Conservation (phyloP, 148 eudicot species). For the Hydrangea macrophylla region DNA sequence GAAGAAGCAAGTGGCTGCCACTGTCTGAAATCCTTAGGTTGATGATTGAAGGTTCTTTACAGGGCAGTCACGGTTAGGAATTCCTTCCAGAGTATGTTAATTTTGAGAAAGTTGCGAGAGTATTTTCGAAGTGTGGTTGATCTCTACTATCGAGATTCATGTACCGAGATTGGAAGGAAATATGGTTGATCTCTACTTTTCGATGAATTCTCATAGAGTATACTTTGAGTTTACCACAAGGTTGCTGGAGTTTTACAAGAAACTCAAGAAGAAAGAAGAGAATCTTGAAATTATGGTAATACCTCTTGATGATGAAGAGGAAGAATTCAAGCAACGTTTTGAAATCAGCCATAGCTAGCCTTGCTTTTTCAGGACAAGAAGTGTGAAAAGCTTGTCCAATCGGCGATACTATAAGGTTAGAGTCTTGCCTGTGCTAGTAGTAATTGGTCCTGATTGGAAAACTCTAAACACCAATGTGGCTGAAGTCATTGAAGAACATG, state of each 20-base stretch:
- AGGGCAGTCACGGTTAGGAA: too few species aligned
- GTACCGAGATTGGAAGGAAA: slow-evolving; percentile 60
- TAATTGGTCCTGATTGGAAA: slow-evolving; percentile 65
- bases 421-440: slow-evolving; percentile 47
- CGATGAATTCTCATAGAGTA: slow-evolving; percentile 29
- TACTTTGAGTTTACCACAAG: slow-evolving; percentile 35
- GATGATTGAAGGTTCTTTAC: too few species aligned
- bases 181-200: slow-evolving; percentile 58
- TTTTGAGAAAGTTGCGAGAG: too few species aligned
- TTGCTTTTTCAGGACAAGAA: slow-evolving; percentile 56
- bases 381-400: slow-evolving; percentile 42
- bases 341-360: slow-evolving; percentile 42
- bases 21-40: too few species aligned
- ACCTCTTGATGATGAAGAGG: slow-evolving; percentile 63
- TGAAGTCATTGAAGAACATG: slow-evolving; percentile 52
- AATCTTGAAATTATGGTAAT: slow-evolving; percentile 62
- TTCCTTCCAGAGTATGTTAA: too few species aligned
- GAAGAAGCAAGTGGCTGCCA: too few species aligned
- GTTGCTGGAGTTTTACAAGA: slow-evolving; percentile 41
- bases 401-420: slow-evolving; percentile 58
- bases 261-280: slow-evolving; percentile 44
- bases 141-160: not conserved
- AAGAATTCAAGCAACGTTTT: slow-evolving; percentile 34
- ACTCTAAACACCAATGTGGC: slow-evolving; percentile 54
- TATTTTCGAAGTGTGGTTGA: not conserved